A percentile compares a stretch with the other conserved stretches of the same genome.
Conservation (phyloP, 2,329 filamentous ascomycete genomes). For the Fusarium pseudonygamai region DNA sequence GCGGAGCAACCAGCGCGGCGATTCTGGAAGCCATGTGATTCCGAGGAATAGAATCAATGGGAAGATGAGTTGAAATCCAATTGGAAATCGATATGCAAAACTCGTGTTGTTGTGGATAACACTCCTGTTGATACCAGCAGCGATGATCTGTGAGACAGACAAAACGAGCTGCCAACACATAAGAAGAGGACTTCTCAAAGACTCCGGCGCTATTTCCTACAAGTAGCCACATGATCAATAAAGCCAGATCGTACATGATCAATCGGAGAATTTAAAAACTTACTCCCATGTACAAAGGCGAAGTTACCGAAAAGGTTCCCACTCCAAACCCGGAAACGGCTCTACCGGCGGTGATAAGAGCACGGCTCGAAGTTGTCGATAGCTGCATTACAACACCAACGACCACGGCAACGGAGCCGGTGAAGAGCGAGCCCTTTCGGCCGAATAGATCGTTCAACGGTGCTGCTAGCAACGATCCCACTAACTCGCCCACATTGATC, state of each 20-base stretch:
- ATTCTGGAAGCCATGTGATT: conserved; percentile 42
- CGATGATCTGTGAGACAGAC: conserved; percentile 50
- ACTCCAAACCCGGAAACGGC: conserved; percentile 42
- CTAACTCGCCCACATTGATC: conserved; percentile 52
- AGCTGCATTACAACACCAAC: conserved; percentile 41
- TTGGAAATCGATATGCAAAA: conserved; percentile 48
- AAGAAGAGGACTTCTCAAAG: conserved; percentile 47
- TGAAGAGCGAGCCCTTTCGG: conserved; percentile 46
- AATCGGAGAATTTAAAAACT: conserved; percentile 2
- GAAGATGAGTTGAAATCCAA: conserved; percentile 45
- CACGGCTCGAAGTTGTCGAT: conserved; percentile 35
- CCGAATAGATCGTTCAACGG: conserved; percentile 50
- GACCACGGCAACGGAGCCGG: conserved; percentile 43
- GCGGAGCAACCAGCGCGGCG: conserved; percentile 47
- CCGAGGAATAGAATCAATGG: conserved; percentile 34
- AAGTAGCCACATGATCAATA: not conserved
- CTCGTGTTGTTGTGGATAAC: conserved; percentile 42
- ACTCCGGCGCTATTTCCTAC: conserved; percentile 46
- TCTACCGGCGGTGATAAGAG: conserved; percentile 39
- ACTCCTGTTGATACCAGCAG: conserved; percentile 46
- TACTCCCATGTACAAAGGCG: conserved; percentile 50
- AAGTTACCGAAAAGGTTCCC: conserved; percentile 51
- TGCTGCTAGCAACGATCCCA: conserved; percentile 48
- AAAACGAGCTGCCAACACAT: conserved; percentile 53
- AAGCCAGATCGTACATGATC: not conserved